phyloP scores from a whole-genome alignment of 345 rosid species.

The Euphorbia peplus region DNA sequence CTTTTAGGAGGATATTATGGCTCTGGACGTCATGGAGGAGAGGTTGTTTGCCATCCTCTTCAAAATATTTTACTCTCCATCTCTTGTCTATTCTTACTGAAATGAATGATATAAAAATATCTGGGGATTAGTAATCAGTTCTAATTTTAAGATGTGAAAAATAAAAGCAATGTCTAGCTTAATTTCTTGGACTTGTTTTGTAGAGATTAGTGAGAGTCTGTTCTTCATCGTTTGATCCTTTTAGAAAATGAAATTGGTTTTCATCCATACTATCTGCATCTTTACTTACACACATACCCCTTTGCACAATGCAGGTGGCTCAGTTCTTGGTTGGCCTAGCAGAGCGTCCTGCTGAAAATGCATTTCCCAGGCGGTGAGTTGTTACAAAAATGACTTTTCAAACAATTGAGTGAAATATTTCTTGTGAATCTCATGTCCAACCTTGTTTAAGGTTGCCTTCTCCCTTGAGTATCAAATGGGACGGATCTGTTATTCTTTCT shows the following conservation, averaged over 20 bases:
- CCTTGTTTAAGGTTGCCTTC: background rate
- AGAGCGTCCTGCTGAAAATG: constrained; percentile 56
- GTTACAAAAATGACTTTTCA: background rate
- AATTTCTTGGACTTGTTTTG: background rate
- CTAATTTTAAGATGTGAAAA: background rate
- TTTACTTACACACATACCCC: background rate
- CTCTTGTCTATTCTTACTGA: background rate
- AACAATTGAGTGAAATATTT: background rate
- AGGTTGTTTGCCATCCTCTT: constrained; percentile 38
- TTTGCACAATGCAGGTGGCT: constrained; percentile 54
- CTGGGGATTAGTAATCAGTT: background rate
- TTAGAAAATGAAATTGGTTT: background rate
- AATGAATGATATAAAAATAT: background rate
- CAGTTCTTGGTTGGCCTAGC: constrained; percentile 93
- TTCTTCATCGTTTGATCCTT: background rate
- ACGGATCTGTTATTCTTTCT: background rate
- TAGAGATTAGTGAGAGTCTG: background rate
- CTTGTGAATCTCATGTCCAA: background rate
- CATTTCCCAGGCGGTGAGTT: constrained; percentile 68
- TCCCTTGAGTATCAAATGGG: too few relatives aligned
- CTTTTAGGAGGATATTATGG: constrained; percentile 91
- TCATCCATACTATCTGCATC: background rate
- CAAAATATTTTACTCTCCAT: background rate
- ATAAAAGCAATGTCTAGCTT: background rate
- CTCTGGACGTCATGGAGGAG: constrained; percentile 96